Conservation (phyloP, 1,284 basidiomycete species). For the Heterobasidion annosum region DNA sequence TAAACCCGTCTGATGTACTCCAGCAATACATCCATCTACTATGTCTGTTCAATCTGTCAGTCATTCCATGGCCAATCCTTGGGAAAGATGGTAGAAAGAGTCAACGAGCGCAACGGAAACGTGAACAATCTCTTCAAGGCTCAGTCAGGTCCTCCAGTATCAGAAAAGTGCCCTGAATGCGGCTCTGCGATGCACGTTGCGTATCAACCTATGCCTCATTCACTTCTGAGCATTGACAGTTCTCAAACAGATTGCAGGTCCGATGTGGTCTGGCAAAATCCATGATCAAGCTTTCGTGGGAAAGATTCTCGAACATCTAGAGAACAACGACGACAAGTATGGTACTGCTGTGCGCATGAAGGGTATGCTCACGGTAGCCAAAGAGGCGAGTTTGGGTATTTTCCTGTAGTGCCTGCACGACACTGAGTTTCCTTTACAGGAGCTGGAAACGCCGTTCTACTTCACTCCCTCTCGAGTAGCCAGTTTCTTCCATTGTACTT, state of each 20-base stretch:
- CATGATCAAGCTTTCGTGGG: conserved; percentile 74
- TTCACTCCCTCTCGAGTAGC: conserved; percentile 84
- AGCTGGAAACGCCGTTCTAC: conserved; percentile 79
- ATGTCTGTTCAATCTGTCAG: conserved; percentile 79
- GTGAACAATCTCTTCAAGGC: conserved; percentile 64
- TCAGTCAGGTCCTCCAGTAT: conserved; percentile 61
- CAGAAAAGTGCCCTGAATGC: conserved; percentile 76
- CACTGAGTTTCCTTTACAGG: conserved; percentile 33
- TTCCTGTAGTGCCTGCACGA: background rate
- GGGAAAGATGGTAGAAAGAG: conserved; percentile 56
- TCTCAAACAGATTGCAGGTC: conserved; percentile 66
- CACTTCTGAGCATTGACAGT: background rate
- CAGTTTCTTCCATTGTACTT: conserved; percentile 75
- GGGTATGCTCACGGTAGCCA: conserved; percentile 90
- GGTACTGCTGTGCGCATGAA: conserved; percentile 82
- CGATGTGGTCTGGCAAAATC: conserved; percentile 92
- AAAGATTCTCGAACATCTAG: conserved; percentile 71
- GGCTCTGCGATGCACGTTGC: conserved; percentile 63
- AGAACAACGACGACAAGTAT: conserved; percentile 54
- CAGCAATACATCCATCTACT: conserved; percentile 78
- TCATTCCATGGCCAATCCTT: conserved; percentile 74
- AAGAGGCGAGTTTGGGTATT: conserved; percentile 50
- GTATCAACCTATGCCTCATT: conserved; percentile 14
- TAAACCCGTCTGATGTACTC: background rate
- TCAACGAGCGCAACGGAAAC: conserved; percentile 41